Evolutionary conservation across 257 asterid genomes (phyloP).

Genomic region (Solanum dulcamara): DNA sequence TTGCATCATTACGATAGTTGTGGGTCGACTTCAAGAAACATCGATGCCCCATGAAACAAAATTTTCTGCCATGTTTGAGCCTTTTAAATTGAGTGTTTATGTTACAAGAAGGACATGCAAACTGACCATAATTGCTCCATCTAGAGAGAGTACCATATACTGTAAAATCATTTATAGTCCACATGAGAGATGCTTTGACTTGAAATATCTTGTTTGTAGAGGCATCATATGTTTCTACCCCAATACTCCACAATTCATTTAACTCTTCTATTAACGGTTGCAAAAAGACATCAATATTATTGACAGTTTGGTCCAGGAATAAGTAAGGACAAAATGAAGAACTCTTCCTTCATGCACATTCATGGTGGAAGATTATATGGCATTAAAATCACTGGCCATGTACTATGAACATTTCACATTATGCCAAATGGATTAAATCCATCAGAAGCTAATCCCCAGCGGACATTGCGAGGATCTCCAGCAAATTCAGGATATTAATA

Average conservation of each 20-base stretch:
- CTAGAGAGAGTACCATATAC: neutral
- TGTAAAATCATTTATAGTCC: slow-evolving; percentile 1
- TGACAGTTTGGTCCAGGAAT: neutral
- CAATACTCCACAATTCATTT: no score
- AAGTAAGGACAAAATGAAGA: neutral
- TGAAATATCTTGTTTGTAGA: neutral
- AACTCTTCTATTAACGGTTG: slow-evolving; percentile 1
- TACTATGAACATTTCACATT: neutral
- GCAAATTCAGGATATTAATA: neutral
- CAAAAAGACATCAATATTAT: neutral
- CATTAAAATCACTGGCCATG: neutral
- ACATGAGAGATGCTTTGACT: neutral
- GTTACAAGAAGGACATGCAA: neutral
- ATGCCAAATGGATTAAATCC: no score
- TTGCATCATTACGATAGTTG: neutral
- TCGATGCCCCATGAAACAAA: no score
- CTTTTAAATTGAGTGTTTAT: no score
- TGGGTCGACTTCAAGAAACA: neutral
- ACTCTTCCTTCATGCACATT: neutral
- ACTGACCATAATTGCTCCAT: neutral
- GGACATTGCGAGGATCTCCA: no score
- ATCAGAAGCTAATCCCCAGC: neutral
- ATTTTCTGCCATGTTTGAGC: no score
- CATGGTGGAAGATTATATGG: neutral
- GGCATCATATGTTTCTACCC: no score